A percentile compares a stretch with the other conserved stretches of the same genome.
Conservation (phyloP, 768 basidiomycete species). For the Galerina sulciceps region DNA sequence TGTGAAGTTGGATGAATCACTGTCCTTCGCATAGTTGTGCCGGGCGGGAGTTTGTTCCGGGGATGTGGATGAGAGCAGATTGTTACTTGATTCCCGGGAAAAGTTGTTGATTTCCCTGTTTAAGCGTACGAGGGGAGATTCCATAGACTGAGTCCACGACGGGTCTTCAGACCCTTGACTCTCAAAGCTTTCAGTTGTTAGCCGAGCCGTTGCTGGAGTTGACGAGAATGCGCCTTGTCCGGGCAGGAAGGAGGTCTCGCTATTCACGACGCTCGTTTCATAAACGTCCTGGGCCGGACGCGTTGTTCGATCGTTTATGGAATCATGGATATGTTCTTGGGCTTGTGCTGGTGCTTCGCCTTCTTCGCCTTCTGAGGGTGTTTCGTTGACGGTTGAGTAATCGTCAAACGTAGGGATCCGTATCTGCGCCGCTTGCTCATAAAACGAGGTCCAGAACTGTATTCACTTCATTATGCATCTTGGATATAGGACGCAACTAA, state of each 20-base stretch:
- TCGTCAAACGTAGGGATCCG: slow-evolving; percentile 79
- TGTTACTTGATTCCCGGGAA: slow-evolving; percentile 39
- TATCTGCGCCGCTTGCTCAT: slow-evolving; percentile 90
- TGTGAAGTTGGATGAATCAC: slow-evolving; percentile 20
- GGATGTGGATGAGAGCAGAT: slow-evolving; percentile 17
- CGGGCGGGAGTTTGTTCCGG: slow-evolving; percentile 8
- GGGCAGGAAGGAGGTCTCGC: slow-evolving; percentile 78
- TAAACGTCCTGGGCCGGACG: slow-evolving; percentile 25
- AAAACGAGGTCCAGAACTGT: slow-evolving; percentile 97
- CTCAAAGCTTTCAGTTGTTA: slow-evolving; percentile 39
- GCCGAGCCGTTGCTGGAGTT: slow-evolving; percentile 67
- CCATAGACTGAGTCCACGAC: slow-evolving; percentile 76
- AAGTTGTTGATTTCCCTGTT: slow-evolving; percentile 66
- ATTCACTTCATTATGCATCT: not conserved
- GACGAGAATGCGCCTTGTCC: slow-evolving; percentile 75
- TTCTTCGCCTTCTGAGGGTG: slow-evolving; percentile 44
- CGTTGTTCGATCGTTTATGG: slow-evolving; percentile 20
- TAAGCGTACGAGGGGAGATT: slow-evolving; percentile 73
- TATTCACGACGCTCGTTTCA: slow-evolving; percentile 52
- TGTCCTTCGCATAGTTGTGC: not conserved
- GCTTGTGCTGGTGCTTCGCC: slow-evolving; percentile 28
- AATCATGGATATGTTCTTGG: slow-evolving; percentile 24
- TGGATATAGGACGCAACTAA: not conserved
- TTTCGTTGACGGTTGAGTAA: slow-evolving; percentile 59
- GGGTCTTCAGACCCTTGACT: slow-evolving; percentile 50